Percentiles rank a stretch among this genome's conserved stretches.
phyloP scores from a whole-genome alignment of 768 basidiomycete genomes.

The Mycena indigotica region DNA sequence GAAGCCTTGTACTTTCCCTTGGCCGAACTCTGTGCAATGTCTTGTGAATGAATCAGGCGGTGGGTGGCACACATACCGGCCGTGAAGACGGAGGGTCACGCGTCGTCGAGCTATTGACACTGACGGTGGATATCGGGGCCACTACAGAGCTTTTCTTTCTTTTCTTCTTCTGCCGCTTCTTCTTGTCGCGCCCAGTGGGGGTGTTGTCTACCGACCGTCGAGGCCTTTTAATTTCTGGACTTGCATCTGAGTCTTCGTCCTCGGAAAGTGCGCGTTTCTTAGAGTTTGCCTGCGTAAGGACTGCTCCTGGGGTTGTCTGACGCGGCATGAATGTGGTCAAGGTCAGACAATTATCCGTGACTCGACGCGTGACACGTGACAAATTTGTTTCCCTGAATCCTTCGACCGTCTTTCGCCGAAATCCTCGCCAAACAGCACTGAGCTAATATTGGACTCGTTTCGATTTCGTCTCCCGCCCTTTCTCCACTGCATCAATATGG shows the following conservation, averaged over 20 bases:
- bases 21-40: constrained; percentile 29
- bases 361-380: not conserved
- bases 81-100: constrained; percentile 19
- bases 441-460: not conserved
- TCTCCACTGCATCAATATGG: constrained; percentile 7
- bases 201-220: constrained; percentile 30
- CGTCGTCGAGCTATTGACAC: constrained; percentile 20
- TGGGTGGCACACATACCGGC: constrained; percentile 8
- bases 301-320: constrained; percentile 35
- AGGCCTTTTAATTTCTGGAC: constrained; percentile 34
- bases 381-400: too few species aligned
- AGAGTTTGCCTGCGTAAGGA: constrained; percentile 29
- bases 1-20: constrained; percentile 45
- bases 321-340: constrained; percentile 26
- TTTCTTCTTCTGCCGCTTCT: constrained; percentile 40
- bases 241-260: constrained; percentile 28
- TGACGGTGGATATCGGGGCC: constrained; percentile 12
- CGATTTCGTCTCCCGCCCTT: not conserved
- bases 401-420: too few species aligned
- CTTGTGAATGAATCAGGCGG: not conserved
- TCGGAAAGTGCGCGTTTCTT: constrained; percentile 32
- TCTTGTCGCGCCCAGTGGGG: constrained; percentile 37
- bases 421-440: too few species aligned
- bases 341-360: not conserved
- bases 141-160: constrained; percentile 37